These are phyloP conservation scores for Fusarium neocosmosporiellum DNA, from an alignment of 2,329 filamentous ascomycete species.

Conservation along the genomic window DNA sequence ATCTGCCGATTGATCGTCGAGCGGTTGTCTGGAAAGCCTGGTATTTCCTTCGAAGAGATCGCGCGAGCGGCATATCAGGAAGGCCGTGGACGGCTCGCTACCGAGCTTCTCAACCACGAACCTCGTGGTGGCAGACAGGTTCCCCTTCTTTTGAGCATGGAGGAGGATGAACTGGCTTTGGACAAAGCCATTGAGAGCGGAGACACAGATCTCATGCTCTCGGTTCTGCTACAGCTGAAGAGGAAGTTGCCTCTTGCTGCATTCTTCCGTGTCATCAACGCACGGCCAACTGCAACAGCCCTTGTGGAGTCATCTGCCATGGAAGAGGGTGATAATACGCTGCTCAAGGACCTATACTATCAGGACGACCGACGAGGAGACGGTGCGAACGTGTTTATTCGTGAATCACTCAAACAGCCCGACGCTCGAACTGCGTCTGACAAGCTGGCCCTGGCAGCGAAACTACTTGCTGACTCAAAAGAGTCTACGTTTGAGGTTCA, in stretches of 20 bases:
- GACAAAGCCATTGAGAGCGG: slow-evolving; percentile 97
- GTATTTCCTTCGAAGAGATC: slow-evolving; percentile 96
- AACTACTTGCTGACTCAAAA: slow-evolving; percentile 84
- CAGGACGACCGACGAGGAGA: slow-evolving; percentile 93
- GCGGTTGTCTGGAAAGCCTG: slow-evolving; percentile 85
- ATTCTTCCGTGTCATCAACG: slow-evolving; percentile 93
- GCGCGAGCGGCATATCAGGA: slow-evolving; percentile 94
- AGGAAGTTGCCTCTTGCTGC: slow-evolving; percentile 89
- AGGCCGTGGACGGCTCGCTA: slow-evolving; percentile 88
- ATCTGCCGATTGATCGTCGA: slow-evolving; percentile 90
- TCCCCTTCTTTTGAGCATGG: slow-evolving; percentile 91
- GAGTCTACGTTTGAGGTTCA: slow-evolving; percentile 80
- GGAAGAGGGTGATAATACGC: slow-evolving; percentile 75
- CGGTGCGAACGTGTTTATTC: slow-evolving; percentile 86
- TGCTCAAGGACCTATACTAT: slow-evolving; percentile 97
- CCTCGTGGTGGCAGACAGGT: slow-evolving; percentile 96
- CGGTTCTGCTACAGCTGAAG: slow-evolving; percentile 87
- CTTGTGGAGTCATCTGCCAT: slow-evolving; percentile 86
- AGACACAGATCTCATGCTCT: slow-evolving; percentile 92
- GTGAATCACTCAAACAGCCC: slow-evolving; percentile 81
- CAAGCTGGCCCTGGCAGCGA: slow-evolving; percentile 88
- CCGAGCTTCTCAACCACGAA: slow-evolving; percentile 91
- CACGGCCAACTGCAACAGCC: slow-evolving; percentile 84
- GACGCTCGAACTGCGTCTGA: slow-evolving; percentile 78
- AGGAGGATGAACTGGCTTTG: slow-evolving; percentile 92